Evolutionary conservation across 2,329 filamentous ascomycete species (phyloP).

Genomic region (Aspergillus quadricinctus): DNA sequence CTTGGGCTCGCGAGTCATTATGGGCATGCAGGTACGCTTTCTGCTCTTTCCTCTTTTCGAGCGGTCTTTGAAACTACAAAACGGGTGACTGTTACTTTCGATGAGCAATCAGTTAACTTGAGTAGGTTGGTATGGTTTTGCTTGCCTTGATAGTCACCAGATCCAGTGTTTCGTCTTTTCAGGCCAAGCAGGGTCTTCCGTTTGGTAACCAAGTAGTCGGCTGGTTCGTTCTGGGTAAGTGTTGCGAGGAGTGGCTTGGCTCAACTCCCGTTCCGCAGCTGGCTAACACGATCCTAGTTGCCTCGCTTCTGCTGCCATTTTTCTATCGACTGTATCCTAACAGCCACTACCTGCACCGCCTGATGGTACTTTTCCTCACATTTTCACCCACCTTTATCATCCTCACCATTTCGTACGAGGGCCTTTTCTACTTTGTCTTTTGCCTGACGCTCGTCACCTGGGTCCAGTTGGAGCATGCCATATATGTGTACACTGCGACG

Average conservation of each 20-base stretch:
- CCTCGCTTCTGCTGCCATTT: constrained; percentile 74
- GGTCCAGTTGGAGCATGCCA: constrained; percentile 84
- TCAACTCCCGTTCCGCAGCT: neutral
- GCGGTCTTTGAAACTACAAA: neutral
- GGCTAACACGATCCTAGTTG: constrained; percentile 44
- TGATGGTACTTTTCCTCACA: constrained; percentile 84
- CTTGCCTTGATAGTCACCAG: constrained; percentile 82
- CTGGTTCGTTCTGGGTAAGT: constrained; percentile 70
- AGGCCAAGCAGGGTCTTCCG: constrained; percentile 79
- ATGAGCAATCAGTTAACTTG: neutral
- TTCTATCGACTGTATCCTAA: constrained; percentile 77
- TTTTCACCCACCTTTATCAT: constrained; percentile 94
- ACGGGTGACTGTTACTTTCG: neutral
- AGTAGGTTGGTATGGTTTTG: constrained; percentile 67
- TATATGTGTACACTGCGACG: constrained; percentile 48
- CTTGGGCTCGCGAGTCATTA: constrained; percentile 38
- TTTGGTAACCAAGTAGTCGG: constrained; percentile 82
- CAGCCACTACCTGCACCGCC: constrained; percentile 81
- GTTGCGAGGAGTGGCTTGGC: neutral
- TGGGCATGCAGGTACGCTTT: constrained; percentile 42
- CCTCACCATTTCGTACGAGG: constrained; percentile 94
- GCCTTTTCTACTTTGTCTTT: constrained; percentile 91
- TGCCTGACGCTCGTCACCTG: constrained; percentile 76
- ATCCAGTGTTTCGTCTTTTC: constrained; percentile 78
- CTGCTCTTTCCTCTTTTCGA: neutral